Base-by-base conservation (phyloP, 139 green algal species). In the Volvox africanus region DNA sequence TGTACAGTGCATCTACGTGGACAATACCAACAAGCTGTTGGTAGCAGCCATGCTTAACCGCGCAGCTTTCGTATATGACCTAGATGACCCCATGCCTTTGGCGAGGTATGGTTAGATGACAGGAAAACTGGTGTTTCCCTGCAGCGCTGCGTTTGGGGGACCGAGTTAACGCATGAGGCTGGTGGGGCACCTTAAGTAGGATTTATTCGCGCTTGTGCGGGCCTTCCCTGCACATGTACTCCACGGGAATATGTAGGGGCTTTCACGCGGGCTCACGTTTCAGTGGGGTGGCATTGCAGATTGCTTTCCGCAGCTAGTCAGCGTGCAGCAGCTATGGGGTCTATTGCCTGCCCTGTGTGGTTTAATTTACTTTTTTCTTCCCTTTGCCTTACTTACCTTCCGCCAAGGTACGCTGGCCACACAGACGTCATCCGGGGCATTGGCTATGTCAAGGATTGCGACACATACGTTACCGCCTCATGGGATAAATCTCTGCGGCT, bases 1-100 rank as follows among this genome's bases (percentile, higher is more conserved):
- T 44, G 92, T 94, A 80, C 92, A 95, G 94, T 95, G 82, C 80
- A 87, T 97, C 75, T 96, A 94, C 89, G 95, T 96, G 61, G 95
- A 97, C 91, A 88, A 93, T 18, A 62, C 73, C 21, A 96, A 96
- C 81, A 30, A 91, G 37, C 89, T 96, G 90, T 77, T 97, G 85
- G 91, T 97, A 67, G 92, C 92, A 1, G 82, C 92, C 33, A 96
- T 94, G 89, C 88, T 96, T 33, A 94, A 97, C 91, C 94, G 94
- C 79, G 90, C 71, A 24, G 88, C 82, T 0, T 95, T 94, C 61
- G 79, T 95, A 86, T 96, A 94, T 76, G 86, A 95, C 80, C 88
- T 95, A 65, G 94, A 92, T 28, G 89, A 93, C 75, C 91, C 92
- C n/a, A 89, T 89, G 87, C 90, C 92, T 26, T 73, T 94, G 17